Conservation (phyloP, 73 alveolate species). For the Tetrahymena elliotti region DNA sequence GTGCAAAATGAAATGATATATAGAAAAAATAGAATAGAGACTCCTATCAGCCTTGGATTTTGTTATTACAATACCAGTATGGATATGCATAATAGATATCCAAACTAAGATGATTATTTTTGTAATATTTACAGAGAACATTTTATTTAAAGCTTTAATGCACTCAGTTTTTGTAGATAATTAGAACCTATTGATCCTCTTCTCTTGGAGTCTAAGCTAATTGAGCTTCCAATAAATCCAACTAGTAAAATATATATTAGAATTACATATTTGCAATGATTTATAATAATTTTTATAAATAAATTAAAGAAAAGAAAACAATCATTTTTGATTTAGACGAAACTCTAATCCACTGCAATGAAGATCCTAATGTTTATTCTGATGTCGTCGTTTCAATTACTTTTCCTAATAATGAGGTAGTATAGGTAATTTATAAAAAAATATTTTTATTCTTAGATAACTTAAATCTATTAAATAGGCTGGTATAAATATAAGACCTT, state of each 20-base stretch:
- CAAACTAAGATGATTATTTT: slow-evolving; percentile 17
- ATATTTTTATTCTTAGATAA: neutral
- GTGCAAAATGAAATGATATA: neutral
- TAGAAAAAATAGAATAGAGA: neutral
- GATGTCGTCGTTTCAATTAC: slow-evolving; percentile 21
- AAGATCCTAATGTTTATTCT: slow-evolving; percentile 5
- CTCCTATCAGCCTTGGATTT: neutral
- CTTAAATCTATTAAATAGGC: slow-evolving; percentile 46
- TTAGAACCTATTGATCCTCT: slow-evolving; percentile 6
- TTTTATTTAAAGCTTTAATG: slow-evolving; percentile 24
- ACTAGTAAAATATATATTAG: neutral
- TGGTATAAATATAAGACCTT: slow-evolving; percentile 87
- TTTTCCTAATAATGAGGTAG: slow-evolving; percentile 2
- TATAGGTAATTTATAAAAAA: neutral
- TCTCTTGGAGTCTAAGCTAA: neutral
- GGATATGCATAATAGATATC: neutral
- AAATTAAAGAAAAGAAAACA: slow-evolving; percentile 42
- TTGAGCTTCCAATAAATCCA: neutral
- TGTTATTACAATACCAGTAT: neutral
- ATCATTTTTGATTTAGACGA: slow-evolving; percentile 27
- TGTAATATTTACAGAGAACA: slow-evolving; percentile 32
- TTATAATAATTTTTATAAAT: neutral
- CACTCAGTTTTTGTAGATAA: neutral
- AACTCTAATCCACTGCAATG: slow-evolving; percentile 33
- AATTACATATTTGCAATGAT: neutral